phyloP scores from a whole-genome alignment of 73 alveolate species.

The Durusdinium trenchii region DNA sequence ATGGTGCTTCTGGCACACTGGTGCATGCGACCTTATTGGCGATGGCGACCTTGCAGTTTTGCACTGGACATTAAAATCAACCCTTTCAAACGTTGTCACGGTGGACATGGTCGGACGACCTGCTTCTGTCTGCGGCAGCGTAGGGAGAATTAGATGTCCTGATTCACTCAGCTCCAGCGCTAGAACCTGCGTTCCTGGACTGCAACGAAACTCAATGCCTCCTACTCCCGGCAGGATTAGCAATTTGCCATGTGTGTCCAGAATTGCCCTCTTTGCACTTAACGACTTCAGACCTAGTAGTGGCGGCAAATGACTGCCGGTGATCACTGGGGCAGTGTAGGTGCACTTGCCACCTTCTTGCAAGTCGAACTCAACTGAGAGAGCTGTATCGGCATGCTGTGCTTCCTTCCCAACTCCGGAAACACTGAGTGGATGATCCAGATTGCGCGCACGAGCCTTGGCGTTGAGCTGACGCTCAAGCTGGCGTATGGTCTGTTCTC shows the following conservation, averaged over 20 bases:
- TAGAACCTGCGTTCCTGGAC: neutral
- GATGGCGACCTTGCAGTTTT: neutral
- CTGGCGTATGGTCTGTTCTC: neutral
- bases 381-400: neutral
- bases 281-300: conserved; percentile 18
- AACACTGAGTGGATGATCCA: neutral
- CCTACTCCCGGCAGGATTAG: neutral
- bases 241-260: neutral
- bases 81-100: neutral
- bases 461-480: neutral
- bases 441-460: neutral
- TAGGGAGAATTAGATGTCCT: conserved; percentile 4
- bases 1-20: neutral
- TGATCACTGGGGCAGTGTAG: neutral
- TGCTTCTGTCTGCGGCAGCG: neutral
- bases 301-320: neutral
- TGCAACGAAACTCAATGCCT: neutral
- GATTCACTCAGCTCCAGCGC: neutral
- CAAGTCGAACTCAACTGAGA: neutral
- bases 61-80: neutral
- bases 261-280: neutral
- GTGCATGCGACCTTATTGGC: neutral
- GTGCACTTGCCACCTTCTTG: neutral
- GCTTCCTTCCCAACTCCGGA: conserved; percentile 12
- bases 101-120: neutral